Evolutionary conservation across 2,329 filamentous ascomycete genomes (phyloP), one percentile per base, ranked within the genome.

Genomic region (Fusarium sp.): DNA sequence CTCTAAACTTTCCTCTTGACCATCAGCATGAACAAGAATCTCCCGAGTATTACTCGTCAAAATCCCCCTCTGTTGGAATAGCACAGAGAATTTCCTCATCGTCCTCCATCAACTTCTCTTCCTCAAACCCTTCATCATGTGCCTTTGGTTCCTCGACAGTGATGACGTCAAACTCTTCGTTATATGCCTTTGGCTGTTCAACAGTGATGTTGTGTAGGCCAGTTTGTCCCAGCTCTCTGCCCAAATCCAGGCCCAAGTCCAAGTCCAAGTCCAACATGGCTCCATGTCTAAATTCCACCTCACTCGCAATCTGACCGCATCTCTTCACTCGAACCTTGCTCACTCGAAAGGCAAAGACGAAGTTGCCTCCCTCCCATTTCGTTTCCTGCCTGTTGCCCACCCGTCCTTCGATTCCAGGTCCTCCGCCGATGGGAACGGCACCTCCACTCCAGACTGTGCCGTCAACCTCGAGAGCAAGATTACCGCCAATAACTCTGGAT

Each of bases 301-400:
- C 42, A 1, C 25, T 53, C 9, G 17, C 17, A 42, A 50, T 4
- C 2, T 25, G 18, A 10, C 36, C 46, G 6, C 21, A 25, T 21
- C 33, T 42, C 39, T 37, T 23, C 6, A 61, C 56, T 6, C 3
- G 6, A 2, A 65, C 37, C 21, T 62, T 65, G 10, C 48, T 52
- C 3, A 52, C 52, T 2, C 63, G 63, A 21, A 63, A 66, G 6
- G 55, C 63, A 49, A 66, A 66, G 0, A 60, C 50, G 55, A 66
- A 64, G 13, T 63, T 60, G 13, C 54, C 56, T 0, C 45, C 56
- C 52, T 64, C 37, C 60, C 55, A 61, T 5, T 18, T 42, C 4
- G 35, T 61, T 4, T 29, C n/a, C 3, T 13, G 4, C 5, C 21
- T 54, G 6, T 23, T 55, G 0, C 25, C 39, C 4, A 20, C 15